phyloP scores from a whole-genome alignment of 805 yeast genomes.

The Starmerella floris region DNA sequence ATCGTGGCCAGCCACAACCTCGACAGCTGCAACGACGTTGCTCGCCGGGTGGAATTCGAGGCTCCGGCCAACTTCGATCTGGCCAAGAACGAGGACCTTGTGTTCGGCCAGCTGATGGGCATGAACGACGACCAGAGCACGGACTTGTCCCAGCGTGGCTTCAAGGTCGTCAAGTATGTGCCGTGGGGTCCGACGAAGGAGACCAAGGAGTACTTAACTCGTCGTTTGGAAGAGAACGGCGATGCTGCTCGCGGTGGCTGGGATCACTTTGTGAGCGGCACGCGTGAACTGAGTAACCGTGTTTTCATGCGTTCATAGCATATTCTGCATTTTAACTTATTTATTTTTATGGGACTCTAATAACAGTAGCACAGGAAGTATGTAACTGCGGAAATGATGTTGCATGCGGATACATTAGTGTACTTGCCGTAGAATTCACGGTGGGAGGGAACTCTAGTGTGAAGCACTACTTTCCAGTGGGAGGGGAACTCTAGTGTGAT shows the following conservation, averaged over 20 bases:
- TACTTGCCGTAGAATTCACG: too few species aligned
- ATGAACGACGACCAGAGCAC: slow-evolving; percentile 87
- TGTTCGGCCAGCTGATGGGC: slow-evolving; percentile 81
- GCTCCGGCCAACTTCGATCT: slow-evolving; percentile 22
- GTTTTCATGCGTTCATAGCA: background rate
- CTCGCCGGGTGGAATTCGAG: slow-evolving; percentile 36
- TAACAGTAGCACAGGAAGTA: too few species aligned
- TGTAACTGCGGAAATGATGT: too few species aligned
- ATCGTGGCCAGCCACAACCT: slow-evolving; percentile 87
- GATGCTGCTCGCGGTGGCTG: slow-evolving; percentile 35
- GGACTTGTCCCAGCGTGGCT: slow-evolving; percentile 52
- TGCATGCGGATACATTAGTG: too few species aligned
- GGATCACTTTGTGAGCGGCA: slow-evolving; percentile 19
- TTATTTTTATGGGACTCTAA: slow-evolving; percentile 2
- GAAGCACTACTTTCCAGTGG: too few species aligned
- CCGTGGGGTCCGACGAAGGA: slow-evolving; percentile 97
- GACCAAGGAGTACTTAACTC: slow-evolving; percentile 74
- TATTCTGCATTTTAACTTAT: background rate
- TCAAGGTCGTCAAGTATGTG: slow-evolving; percentile 79
- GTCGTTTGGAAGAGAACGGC: slow-evolving; percentile 91
- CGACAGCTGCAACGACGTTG: slow-evolving; percentile 60
- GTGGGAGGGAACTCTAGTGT: too few species aligned
- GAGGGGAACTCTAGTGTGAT: too few species aligned
- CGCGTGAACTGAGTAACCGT: slow-evolving; percentile 17
- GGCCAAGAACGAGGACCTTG: slow-evolving; percentile 35